These are phyloP conservation scores for Saccharomyces uvarum DNA, from an alignment of 1,139 yeast species.

Conservation along the genomic window DNA sequence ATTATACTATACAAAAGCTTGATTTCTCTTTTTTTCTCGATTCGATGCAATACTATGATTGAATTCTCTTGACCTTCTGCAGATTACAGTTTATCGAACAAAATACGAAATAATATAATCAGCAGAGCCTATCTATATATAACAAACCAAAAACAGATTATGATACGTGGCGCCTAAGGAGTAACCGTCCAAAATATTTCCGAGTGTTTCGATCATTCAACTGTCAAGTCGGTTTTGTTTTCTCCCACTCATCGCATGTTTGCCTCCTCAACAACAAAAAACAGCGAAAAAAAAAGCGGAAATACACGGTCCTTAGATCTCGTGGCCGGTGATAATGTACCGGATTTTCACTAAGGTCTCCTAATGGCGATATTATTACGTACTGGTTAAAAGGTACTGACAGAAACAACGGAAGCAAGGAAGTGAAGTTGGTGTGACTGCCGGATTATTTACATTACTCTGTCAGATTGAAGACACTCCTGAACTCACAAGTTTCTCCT, in stretches of 20 bases:
- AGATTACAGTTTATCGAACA: not conserved
- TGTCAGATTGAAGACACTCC: not conserved
- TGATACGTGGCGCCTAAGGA: not conserved
- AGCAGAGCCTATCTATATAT: not conserved
- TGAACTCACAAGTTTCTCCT: not conserved
- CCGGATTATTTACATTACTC: not conserved
- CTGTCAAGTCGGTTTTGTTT: not conserved
- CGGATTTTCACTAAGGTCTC: not conserved
- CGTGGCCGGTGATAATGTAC: not conserved
- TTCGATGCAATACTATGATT: not conserved
- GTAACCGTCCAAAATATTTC: not conserved
- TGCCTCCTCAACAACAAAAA: not conserved
- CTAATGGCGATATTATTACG: not conserved
- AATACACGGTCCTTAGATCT: not conserved
- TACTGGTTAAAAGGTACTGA: not conserved
- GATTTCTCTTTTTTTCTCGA: not conserved
- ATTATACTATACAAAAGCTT: not conserved
- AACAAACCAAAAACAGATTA: not conserved
- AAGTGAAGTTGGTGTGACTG: not conserved
- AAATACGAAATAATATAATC: not conserved
- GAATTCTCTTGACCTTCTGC: not conserved
- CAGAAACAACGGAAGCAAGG: not conserved
- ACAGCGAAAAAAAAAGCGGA: not conserved
- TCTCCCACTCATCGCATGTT: conserved; percentile 1
- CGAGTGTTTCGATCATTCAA: not conserved